phyloP scores from a whole-genome alignment of 352 stramenopile species.

The Peronospora farinosa region DNA sequence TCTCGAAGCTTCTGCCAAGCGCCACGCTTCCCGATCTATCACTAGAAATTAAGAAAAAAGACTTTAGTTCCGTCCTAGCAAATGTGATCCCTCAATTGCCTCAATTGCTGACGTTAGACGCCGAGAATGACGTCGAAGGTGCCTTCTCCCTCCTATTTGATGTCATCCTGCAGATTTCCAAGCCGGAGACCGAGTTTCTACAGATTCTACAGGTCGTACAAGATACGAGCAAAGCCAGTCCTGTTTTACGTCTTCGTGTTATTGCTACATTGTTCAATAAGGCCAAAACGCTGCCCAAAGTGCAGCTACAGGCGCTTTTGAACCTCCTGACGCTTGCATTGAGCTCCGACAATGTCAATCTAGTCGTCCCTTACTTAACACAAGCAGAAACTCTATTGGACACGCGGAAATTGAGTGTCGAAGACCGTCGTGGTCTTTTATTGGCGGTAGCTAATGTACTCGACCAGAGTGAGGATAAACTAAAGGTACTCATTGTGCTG shows the following conservation, averaged over 20 bases:
- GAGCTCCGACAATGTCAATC: constrained; percentile 48
- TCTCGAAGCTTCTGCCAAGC: constrained; percentile 69
- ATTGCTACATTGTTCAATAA: constrained; percentile 74
- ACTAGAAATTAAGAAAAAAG: constrained; percentile 58
- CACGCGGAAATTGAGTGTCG: constrained; percentile 33
- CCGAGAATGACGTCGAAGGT: constrained; percentile 75
- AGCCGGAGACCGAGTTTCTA: constrained; percentile 29
- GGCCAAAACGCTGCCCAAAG: constrained; percentile 40
- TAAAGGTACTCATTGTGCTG: constrained; percentile 62
- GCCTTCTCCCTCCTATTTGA: constrained; percentile 63
- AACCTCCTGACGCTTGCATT: constrained; percentile 51
- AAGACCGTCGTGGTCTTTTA: constrained; percentile 55
- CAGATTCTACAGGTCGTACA: constrained; percentile 48
- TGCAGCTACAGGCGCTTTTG: constrained; percentile 68
- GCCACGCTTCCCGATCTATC: constrained; percentile 39
- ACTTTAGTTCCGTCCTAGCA: constrained; percentile 40
- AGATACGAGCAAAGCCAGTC: constrained; percentile 43
- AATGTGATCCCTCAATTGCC: constrained; percentile 44
- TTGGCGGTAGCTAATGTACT: constrained; percentile 68
- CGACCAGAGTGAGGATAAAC: constrained; percentile 41
- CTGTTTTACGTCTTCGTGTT: constrained; percentile 66
- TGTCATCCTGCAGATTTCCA: constrained; percentile 38
- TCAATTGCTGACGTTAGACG: constrained; percentile 56
- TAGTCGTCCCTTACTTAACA: constrained; percentile 68
- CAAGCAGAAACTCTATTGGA: constrained; percentile 55